These are phyloP conservation scores for Chiua virens DNA, from an alignment of 768 basidiomycete genomes.

Conservation along the genomic window DNA sequence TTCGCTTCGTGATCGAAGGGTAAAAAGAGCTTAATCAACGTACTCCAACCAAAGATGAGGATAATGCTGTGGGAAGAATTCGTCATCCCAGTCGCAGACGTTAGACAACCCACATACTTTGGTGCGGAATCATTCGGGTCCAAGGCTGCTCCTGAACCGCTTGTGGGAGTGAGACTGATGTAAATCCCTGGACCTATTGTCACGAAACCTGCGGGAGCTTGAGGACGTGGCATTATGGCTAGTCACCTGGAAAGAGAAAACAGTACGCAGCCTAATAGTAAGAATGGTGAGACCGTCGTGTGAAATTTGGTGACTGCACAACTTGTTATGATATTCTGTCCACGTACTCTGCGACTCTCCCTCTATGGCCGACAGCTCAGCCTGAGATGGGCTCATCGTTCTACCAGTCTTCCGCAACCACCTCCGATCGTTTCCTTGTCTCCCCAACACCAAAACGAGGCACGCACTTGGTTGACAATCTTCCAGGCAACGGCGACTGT, in stretches of 20 bases:
- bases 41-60: constrained; percentile 32
- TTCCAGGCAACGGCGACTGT: constrained; percentile 46
- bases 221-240: constrained; percentile 9
- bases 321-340: not conserved
- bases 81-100: not conserved
- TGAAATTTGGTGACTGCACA: too few relatives aligned
- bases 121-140: constrained; percentile 11
- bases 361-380: not conserved
- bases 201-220: constrained; percentile 17
- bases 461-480: constrained; percentile 52
- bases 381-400: constrained; percentile 16
- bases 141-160: not conserved
- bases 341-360: not conserved
- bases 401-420: constrained; percentile 44
- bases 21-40: not conserved
- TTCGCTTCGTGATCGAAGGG: not conserved
- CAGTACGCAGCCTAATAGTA: too few relatives aligned
- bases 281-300: too few relatives aligned
- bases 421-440: constrained; percentile 39
- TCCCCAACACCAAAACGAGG: constrained; percentile 44
- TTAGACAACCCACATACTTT: constrained; percentile 14
- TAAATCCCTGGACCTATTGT: constrained; percentile 16
- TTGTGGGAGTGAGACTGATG: constrained; percentile 3
- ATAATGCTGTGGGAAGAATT: constrained; percentile 18
- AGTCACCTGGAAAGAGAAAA: not conserved